Evolutionary conservation across 352 stramenopile species (phyloP).

Genomic region (Globisporangium solare): DNA sequence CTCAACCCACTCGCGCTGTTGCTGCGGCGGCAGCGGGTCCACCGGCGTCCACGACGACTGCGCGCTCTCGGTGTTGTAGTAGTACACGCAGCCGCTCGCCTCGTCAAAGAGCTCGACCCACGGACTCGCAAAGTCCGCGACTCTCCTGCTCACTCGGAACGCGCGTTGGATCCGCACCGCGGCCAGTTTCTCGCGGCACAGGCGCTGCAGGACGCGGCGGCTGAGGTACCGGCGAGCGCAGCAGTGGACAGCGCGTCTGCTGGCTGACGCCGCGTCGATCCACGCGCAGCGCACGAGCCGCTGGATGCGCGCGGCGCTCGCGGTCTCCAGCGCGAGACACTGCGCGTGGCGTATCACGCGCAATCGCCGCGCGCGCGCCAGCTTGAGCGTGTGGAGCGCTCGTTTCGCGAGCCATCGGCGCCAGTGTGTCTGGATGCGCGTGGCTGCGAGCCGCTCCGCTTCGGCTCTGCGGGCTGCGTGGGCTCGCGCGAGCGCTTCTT

Average conservation of each 20-base stretch:
- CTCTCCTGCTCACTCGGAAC: conserved; percentile 41
- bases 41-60: conserved; percentile 54
- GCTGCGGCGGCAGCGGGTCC: too few species aligned
- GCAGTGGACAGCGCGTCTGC: conserved; percentile 28
- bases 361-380: conserved; percentile 13
- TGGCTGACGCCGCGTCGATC: conserved; percentile 2
- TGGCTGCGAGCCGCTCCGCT: conserved; percentile 20
- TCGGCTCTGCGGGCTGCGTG: conserved; percentile 18
- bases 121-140: conserved; percentile 17
- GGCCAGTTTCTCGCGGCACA: conserved; percentile 23
- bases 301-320: conserved; percentile 36
- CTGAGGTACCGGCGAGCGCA: conserved; percentile 36
- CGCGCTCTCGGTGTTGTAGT: conserved; percentile 50
- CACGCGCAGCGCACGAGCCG: conserved; percentile 25
- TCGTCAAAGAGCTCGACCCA: conserved; percentile 80
- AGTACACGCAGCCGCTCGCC: conserved; percentile 58
- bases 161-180: conserved; percentile 44
- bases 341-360: conserved; percentile 13
- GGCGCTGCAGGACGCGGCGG: conserved; percentile 15
- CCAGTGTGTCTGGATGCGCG: conserved; percentile 24
- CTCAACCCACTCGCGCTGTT: conserved; percentile 49
- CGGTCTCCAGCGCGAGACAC: conserved; percentile 15
- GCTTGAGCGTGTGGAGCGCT: conserved; percentile 16
- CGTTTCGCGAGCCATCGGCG: conserved; percentile 18
- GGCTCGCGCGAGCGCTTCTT: conserved; percentile 5